A percentile compares a stretch with the other conserved stretches of the same genome.
Conservation (phyloP, 169 alveolate genomes). For the Cryptosporidium sp. region DNA sequence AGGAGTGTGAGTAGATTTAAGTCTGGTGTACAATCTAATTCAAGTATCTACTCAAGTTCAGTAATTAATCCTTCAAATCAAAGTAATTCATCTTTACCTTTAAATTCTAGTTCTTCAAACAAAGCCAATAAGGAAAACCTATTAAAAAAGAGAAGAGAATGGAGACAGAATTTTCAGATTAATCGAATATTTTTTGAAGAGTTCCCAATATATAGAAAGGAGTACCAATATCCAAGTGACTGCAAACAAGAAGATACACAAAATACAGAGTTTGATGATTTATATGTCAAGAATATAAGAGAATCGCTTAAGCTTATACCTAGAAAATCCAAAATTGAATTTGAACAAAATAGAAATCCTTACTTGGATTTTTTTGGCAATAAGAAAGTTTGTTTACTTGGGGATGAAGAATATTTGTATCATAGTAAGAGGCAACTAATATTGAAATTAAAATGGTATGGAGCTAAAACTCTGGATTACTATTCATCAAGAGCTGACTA, state of each 20-base stretch:
- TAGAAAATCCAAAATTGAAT: background rate
- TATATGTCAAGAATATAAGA: background rate
- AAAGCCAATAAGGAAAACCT: background rate
- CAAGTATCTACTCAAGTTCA: background rate
- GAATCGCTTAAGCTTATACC: slow-evolving; percentile 24
- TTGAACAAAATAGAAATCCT: background rate
- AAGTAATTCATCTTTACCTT: background rate
- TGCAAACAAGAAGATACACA: background rate
- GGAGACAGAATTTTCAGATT: slow-evolving; percentile 11
- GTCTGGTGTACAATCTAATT: background rate
- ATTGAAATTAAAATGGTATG: slow-evolving; percentile 62
- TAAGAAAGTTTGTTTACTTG: slow-evolving; percentile 52
- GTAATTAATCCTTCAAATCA: background rate
- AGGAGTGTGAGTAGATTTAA: slow-evolving; percentile 6
- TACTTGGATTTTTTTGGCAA: background rate
- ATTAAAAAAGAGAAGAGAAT: slow-evolving; percentile 7
- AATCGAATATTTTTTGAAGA: slow-evolving; percentile 65
- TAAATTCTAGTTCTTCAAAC: background rate
- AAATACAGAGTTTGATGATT: background rate
- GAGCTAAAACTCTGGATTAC: slow-evolving; percentile 48
- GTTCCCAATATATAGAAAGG: slow-evolving; percentile 59
- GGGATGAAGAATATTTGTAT: slow-evolving; percentile 39
- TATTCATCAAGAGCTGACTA: slow-evolving; percentile 68
- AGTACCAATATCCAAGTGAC: slow-evolving; percentile 21
- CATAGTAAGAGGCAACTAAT: slow-evolving; percentile 53